Base-by-base conservation (phyloP, 345 rosid genomes). In the Limnanthes douglasii region DNA sequence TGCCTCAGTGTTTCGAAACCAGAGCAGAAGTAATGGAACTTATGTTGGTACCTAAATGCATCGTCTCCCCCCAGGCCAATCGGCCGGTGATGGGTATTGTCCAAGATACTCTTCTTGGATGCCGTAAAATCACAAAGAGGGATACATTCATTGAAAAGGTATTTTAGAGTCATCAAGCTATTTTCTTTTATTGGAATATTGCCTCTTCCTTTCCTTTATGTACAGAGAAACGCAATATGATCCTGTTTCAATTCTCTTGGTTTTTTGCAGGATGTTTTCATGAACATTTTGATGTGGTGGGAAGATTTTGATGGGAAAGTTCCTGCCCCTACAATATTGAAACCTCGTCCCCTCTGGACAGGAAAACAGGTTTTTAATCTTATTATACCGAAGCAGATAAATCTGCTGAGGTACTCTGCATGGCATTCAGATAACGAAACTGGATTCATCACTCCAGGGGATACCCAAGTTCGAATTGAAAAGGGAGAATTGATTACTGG, bases 211-310 rank as follows among this genome's bases (percentile, higher is more conserved):
- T 37, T n/a, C 8, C n/a, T 37, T 19, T 22, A 3, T 27, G 33
- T 37, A 21, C 22, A 45, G 18, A 17, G 39, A 33, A 12, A 21
- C 28, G 38, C 23, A 18, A 14, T 20, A 3, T 39, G 36, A 31
- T 43, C n/a, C 2, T 21, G 6, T 46, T 31, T 41, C 38, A 31
- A 44, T 21, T 20, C 42, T 0, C 21, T 11, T 17, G 29, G 16
- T 39, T 24, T 18, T 39, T 26, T 50, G 39, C 70, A 88, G 98
- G 95, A 88, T 59, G 98, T 88, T 12, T 88, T 88, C 46, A 88
- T 88, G 98, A 88, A 88, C 54, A 68, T 57, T 29, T 74, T 88
- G 63, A 88, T 88, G 95, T 88, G 98, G 98, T 88, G 98, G 98
- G 98, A 88, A 68, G 98, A 88, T 60, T 88, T 88, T 30, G 98